Evolutionary conservation across 2,329 filamentous ascomycete species (phyloP).

Genomic region (Bipolaris gigantea): DNA sequence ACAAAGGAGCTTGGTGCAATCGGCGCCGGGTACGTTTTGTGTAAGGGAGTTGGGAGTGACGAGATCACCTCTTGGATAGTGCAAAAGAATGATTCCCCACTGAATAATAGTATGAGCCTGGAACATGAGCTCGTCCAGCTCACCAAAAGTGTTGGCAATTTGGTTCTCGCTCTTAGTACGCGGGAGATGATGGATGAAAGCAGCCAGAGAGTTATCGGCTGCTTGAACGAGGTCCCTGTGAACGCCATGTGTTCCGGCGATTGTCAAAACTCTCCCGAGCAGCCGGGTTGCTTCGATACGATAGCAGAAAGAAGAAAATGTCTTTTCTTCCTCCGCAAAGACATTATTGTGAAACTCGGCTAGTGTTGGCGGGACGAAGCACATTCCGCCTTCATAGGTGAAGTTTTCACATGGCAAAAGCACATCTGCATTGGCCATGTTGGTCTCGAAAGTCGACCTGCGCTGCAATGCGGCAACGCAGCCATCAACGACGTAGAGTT

Average conservation of each 20-base stretch:
- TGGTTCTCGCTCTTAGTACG: slow-evolving; percentile 62
- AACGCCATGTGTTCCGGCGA: slow-evolving; percentile 21
- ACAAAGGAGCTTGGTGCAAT: slow-evolving; percentile 16
- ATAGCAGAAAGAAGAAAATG: slow-evolving; percentile 81
- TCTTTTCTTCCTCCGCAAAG: slow-evolving; percentile 67
- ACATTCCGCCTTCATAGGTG: slow-evolving; percentile 50
- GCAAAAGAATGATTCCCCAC: slow-evolving; percentile 21
- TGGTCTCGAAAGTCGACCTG: slow-evolving; percentile 66
- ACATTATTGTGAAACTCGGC: slow-evolving; percentile 72
- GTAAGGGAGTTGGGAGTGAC: slow-evolving; percentile 9
- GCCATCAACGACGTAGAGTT: slow-evolving; percentile 72
- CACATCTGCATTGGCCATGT: slow-evolving; percentile 66
- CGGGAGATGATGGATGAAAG: slow-evolving; percentile 78
- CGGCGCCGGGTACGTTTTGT: slow-evolving; percentile 14
- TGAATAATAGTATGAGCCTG: slow-evolving; percentile 75
- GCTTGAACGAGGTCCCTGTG: slow-evolving; percentile 50
- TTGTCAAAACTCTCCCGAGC: slow-evolving; percentile 69
- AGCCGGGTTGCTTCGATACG: slow-evolving; percentile 77
- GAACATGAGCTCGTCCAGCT: slow-evolving; percentile 83
- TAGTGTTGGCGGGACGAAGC: slow-evolving; percentile 51
- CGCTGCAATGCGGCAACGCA: slow-evolving; percentile 77
- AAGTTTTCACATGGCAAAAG: slow-evolving; percentile 77
- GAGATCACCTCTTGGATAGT: slow-evolving; percentile 22
- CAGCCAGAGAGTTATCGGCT: slow-evolving; percentile 62
- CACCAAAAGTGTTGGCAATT: slow-evolving; percentile 66